Conservation (phyloP, 148 eudicot species). For the Fagopyrum homotropicum region DNA sequence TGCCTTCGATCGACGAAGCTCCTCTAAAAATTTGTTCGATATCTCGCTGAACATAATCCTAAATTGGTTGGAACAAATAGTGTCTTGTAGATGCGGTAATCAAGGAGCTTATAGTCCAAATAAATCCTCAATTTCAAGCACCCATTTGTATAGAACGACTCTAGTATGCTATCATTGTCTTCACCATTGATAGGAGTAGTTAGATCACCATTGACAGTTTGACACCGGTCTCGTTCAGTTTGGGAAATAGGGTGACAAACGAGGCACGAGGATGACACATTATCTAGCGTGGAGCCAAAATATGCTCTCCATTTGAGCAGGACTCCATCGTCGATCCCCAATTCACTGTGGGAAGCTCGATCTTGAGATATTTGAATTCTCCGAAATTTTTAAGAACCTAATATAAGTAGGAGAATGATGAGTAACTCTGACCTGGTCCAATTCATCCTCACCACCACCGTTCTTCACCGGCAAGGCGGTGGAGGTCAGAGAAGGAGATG, state of each 20-base stretch:
- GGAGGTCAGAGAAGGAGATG: background rate
- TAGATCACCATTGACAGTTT: slow-evolving; percentile 15
- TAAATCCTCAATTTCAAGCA: slow-evolving; percentile 66
- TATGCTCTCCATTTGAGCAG: slow-evolving; percentile 54
- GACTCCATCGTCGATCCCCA: slow-evolving; percentile 48
- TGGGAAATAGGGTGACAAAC: slow-evolving; percentile 22
- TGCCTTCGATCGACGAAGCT: too few species aligned
- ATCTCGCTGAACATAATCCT: too few species aligned
- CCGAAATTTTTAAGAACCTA: slow-evolving; percentile 48
- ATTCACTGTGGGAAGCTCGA: slow-evolving; percentile 53
- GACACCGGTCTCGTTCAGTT: slow-evolving; percentile 6
- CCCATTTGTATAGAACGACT: slow-evolving; percentile 73
- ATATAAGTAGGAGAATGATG: slow-evolving; percentile 61
- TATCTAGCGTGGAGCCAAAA: slow-evolving; percentile 53
- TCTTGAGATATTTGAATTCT: slow-evolving; percentile 31
- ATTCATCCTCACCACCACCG: slow-evolving; percentile 20
- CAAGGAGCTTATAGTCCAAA: slow-evolving; percentile 82
- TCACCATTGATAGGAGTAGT: slow-evolving; percentile 14
- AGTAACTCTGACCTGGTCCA: slow-evolving; percentile 30
- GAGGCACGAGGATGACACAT: slow-evolving; percentile 52
- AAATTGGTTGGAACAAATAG: slow-evolving; percentile 64
- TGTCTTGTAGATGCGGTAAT: slow-evolving; percentile 94
- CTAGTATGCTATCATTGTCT: slow-evolving; percentile 75
- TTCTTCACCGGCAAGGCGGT: slow-evolving; percentile 13
- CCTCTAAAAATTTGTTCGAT: too few species aligned